Base-by-base conservation (phyloP, 1,139 yeast species). In the Sugiyamaella novakii region DNA sequence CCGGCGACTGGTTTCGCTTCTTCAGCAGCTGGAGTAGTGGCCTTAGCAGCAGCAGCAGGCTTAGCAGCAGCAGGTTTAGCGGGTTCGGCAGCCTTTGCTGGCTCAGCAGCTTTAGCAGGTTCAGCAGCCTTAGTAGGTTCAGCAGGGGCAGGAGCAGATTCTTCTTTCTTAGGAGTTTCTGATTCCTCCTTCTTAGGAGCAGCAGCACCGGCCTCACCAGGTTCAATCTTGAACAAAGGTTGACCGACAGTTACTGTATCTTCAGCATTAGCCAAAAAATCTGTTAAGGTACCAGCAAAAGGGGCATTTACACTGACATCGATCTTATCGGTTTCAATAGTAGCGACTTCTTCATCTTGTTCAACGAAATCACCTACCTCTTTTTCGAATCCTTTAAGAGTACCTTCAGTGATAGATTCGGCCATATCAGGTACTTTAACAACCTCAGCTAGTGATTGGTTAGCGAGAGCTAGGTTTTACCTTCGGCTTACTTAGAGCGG, bases 341-440 rank as follows among this genome's bases (percentile, higher is more conserved):
- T 91, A 54, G 98, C 98, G 61, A 92, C 77, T 59, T 88, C 83
- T 72, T 92, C 98, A 69, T 92, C 98, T 60, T 76, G 82, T 52
- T 78, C 80, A 51, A 94, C 95, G 63, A 73, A 89, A 58, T 92
- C 98, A 59, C 99, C 99, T 54, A 89, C 87, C 59, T 80, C 74
- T 63, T 73, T 73, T 60, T 81, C 78, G 71, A 81, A 89, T 49
- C 88, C 84, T 56, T 88, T 76, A 60, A 92, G 78, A 45, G 98
- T 88, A 69, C 99, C 99, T 72, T 92, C 99, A 44, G 97, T 88
- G 66, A 92, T 85, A 48, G 98, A 91, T 73, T 92, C 99, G 45
- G 98, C 98, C 97, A 92, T 89, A 59, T 88, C 95, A 46, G 99
- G 99, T 31, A 92, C 98, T 71, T 89, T 87, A 51, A 92, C 95